Base-by-base conservation (phyloP, 1,284 basidiomycete genomes). In the Athelia psychrophila region DNA sequence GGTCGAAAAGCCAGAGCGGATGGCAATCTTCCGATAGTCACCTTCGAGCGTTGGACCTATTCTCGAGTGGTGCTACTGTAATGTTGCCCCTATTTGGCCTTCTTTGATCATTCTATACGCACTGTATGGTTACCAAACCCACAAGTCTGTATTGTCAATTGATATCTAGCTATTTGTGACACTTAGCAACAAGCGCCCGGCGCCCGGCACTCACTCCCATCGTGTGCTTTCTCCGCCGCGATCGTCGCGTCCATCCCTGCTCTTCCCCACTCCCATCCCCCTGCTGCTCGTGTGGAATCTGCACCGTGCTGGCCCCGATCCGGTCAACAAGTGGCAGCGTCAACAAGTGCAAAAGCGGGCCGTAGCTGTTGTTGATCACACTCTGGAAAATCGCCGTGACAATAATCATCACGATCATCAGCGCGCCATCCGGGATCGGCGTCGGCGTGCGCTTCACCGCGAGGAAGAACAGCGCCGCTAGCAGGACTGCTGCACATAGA, bases 381-480 rank as follows among this genome's bases (percentile, higher is more conserved):
- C 79, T 64, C 36, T 95, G 79, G 76, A 81, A 88, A 54, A 85
- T 23, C 22, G 24, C 84, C 3, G 94, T 96, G 56, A 91, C 60
- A 13, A 84, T 71, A 57, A 97, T 90, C 45, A 98, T 72, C 3
- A 95, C 80, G 35, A 97, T 67, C 88, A 92, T 94, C 54, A 97
- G 70, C 24, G 79, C 85, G 19, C 86, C 93, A 66, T 95, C 81
- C 0, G 88, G 77, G 0, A 91, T 56, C 0, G 90, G 82, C 18
- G 77, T 79, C 0, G 83, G 69, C 0, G 83, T 72, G 0, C 67
- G 51, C 20, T 81, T 70, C 47, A 73, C 75, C 0, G 86, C 83
- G 3, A 97, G 77, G 85, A 97, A 96, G 80, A 97, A 97, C 58
- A 97, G 71, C 2, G 90, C 90, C 25, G 81, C 79, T 18, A 97